Evolutionary conservation across 23 red algal species (phyloP).

Genomic region (Gracilariopsis chorda): DNA sequence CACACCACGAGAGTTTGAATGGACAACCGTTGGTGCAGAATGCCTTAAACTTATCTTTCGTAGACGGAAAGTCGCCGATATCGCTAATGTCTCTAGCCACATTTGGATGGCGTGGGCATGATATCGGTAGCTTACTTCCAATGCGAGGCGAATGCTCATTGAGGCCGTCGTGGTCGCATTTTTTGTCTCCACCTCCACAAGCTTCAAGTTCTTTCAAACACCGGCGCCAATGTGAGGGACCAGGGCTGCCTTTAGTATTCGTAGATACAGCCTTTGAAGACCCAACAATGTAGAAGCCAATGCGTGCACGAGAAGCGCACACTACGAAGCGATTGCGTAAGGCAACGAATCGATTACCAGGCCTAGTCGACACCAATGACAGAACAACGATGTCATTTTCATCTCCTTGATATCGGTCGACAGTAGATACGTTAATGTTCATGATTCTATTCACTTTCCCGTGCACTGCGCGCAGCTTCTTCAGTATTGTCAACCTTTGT

Average conservation of each 20-base stretch:
- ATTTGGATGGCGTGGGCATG: constrained; percentile 39
- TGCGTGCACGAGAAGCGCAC: constrained; percentile 27
- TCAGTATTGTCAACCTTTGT: constrained; percentile 20
- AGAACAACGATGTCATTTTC: constrained; percentile 67
- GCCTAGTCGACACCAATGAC: constrained; percentile 49
- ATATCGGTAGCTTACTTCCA: constrained; percentile 15
- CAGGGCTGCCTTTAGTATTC: background rate
- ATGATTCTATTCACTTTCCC: background rate
- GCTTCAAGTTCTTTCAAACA: background rate
- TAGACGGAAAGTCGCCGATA: constrained; percentile 14
- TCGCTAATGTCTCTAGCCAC: background rate
- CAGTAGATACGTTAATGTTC: constrained; percentile 3
- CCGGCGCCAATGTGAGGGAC: constrained; percentile 29
- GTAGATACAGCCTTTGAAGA: constrained; percentile 24
- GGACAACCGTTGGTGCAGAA: constrained; percentile 27
- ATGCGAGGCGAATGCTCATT: background rate
- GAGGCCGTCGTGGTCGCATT: background rate
- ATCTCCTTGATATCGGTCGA: constrained; percentile 68
- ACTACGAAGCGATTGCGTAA: constrained; percentile 58
- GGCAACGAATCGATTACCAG: constrained; percentile 44
- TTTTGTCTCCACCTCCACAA: background rate
- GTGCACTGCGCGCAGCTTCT: background rate
- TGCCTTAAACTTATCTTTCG: background rate
- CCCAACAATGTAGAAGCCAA: constrained; percentile 53
- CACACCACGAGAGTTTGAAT: constrained; percentile 47